Base-by-base conservation (phyloP, 2,329 filamentous ascomycete species). In the Colletotrichum trifolii region DNA sequence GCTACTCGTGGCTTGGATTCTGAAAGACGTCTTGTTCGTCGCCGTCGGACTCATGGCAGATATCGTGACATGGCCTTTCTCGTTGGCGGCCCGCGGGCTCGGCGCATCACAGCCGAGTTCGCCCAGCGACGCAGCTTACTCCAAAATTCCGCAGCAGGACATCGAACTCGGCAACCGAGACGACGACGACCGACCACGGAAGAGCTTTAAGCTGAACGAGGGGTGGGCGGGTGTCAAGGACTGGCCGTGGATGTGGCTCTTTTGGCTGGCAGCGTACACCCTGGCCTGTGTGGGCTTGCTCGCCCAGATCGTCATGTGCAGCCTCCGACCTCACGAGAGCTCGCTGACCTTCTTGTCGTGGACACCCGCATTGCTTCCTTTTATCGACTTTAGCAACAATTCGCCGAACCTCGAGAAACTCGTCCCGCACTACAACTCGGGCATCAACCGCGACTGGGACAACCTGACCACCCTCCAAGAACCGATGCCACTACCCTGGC, bases 281-380 rank as follows among this genome's bases (percentile, higher is more conserved):
- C 12, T 68, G 4, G 56, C 72, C 11, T 56, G 43, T 12, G 17
- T 67, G 6, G 43, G 40, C 0, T 45, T 75, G n/a, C 15, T 71
- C 1, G 68, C 67, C 10, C 71, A 73, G 40, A 25, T 71, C 8
- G 39, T 74, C 12, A 56, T 56, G 54, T 56, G 54, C 54, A 13
- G 13, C 42, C 52, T 71, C 12, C 72, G 76, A 9, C 76, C 76
- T 0, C 48, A 67, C 11, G 72, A 76, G 25, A 69, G 69, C 54
- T 73, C 76, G 2, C 63, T 78, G 10, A 69, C 70, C 7, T 78
- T 76, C 67, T 70, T 78, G 57, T 78, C 76, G 0, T 78, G 76
- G 73, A 77, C 76, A 0, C 63, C 73, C 3, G 70, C 69, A 2
- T 48, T 78, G 3, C 60, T 77, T 6, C 76, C 76, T 1, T 74